phyloP scores from a whole-genome alignment of 2,329 filamentous ascomycete species.

The Ceratocystis cubensis region DNA sequence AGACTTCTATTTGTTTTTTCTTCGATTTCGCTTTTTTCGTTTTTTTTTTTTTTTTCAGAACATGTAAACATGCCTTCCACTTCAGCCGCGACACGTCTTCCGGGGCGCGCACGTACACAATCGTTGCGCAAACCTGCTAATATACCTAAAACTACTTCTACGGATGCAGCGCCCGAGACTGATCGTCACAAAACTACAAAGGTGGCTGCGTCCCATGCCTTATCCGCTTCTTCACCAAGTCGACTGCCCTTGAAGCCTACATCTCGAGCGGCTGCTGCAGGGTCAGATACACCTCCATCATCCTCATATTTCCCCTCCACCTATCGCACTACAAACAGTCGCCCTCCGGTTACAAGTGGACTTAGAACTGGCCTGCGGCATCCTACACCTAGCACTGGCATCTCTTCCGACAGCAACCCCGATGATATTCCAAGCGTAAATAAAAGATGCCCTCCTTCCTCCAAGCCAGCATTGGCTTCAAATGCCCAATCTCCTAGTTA shows the following conservation, averaged over 20 bases:
- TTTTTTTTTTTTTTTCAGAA: not conserved
- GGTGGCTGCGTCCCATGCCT: not conserved
- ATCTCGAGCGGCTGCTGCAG: slow-evolving; percentile 21
- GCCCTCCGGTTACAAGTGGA: not conserved
- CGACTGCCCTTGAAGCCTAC: slow-evolving; percentile 38
- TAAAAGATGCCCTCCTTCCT: slow-evolving; percentile 28
- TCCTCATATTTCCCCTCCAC: not conserved
- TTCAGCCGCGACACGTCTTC: slow-evolving; percentile 31
- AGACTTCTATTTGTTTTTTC: not conserved
- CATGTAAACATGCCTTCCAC: slow-evolving; percentile 5
- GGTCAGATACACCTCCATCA: not conserved
- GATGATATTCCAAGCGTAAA: not conserved
- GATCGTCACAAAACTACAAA: slow-evolving; percentile 26
- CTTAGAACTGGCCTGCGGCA: not conserved
- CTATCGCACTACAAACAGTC: not conserved
- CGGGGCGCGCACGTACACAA: slow-evolving; percentile 32
- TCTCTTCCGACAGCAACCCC: not conserved
- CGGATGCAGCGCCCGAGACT: slow-evolving; percentile 18
- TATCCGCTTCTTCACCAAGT: slow-evolving; percentile 34
- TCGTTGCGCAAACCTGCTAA: slow-evolving; percentile 36
- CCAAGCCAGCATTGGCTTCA: slow-evolving; percentile 16
- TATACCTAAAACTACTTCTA: slow-evolving; percentile 12
- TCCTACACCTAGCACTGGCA: slow-evolving; percentile 15
- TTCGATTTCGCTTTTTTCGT: not conserved
- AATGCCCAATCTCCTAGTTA: not conserved